phyloP scores from a whole-genome alignment of 2,329 filamentous ascomycete species.

The Uncinocarpus reesii region DNA sequence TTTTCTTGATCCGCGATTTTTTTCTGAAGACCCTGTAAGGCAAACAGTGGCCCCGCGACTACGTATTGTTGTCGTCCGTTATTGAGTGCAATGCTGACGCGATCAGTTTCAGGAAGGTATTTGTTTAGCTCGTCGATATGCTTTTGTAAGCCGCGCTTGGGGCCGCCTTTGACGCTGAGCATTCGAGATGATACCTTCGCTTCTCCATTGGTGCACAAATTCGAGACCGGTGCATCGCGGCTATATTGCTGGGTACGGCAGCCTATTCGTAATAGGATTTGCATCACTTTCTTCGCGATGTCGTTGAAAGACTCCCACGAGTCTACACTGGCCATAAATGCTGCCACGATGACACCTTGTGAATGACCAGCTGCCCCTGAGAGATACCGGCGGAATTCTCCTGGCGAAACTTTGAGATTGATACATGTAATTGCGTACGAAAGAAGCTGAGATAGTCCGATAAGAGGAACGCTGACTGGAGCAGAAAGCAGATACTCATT shows the following conservation, averaged over 20 bases:
- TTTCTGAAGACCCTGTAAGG: slow-evolving; percentile 87
- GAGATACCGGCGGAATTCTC: slow-evolving; percentile 64
- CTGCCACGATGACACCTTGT: slow-evolving; percentile 88
- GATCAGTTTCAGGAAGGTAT: slow-evolving; percentile 81
- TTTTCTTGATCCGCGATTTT: slow-evolving; percentile 90
- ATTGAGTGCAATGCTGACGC: slow-evolving; percentile 87
- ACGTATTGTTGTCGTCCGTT: slow-evolving; percentile 97
- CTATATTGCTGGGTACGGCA: slow-evolving; percentile 94
- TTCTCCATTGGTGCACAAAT: slow-evolving; percentile 67
- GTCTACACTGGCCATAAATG: slow-evolving; percentile 76
- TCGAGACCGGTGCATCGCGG: slow-evolving; percentile 62
- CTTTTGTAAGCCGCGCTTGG: slow-evolving; percentile 77
- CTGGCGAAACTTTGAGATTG: slow-evolving; percentile 77
- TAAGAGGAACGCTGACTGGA: slow-evolving; percentile 89
- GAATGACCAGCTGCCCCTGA: slow-evolving; percentile 90
- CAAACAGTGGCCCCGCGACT: slow-evolving; percentile 89
- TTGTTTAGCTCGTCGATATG: slow-evolving; percentile 96
- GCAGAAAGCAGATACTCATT: slow-evolving; percentile 89
- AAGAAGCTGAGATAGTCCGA: slow-evolving; percentile 87
- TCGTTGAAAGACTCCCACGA: slow-evolving; percentile 88
- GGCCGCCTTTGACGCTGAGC: slow-evolving; percentile 91
- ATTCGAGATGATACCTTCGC: slow-evolving; percentile 95
- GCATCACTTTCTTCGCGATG: slow-evolving; percentile 67
- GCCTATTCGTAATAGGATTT: slow-evolving; percentile 97
- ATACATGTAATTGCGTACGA: slow-evolving; percentile 94